A percentile compares a stretch with the other conserved stretches of the same genome.
phyloP scores from a whole-genome alignment of 2,329 filamentous ascomycete species.

The Colletotrichum sp. region DNA sequence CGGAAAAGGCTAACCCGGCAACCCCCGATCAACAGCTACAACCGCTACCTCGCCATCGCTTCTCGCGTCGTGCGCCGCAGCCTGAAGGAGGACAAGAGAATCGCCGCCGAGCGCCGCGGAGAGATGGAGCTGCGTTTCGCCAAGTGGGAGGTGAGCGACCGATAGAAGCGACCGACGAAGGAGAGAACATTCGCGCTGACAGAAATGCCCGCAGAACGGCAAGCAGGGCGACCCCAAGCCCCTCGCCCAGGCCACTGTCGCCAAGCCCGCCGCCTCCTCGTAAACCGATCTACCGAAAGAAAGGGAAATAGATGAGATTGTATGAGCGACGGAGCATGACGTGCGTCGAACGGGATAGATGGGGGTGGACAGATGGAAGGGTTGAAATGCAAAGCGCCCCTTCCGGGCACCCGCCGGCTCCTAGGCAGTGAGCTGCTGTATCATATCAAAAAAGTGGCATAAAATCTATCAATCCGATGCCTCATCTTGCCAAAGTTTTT shows the following conservation, averaged over 20 bases:
- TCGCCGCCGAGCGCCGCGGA: constrained; percentile 87
- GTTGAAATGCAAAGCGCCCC: neutral
- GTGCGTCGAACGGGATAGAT: constrained; percentile 12
- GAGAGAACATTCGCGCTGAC: constrained; percentile 8
- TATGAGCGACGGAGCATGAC: neutral
- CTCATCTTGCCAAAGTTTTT: neutral
- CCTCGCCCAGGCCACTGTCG: constrained; percentile 60
- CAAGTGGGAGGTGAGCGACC: constrained; percentile 86
- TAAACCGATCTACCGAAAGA: constrained; percentile 26
- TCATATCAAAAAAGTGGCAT: constrained; percentile 21
- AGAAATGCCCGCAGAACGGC: constrained; percentile 73
- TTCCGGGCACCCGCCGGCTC: constrained; percentile 16
- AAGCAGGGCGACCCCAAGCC: constrained; percentile 89
- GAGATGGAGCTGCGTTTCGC: constrained; percentile 88
- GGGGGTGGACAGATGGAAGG: neutral
- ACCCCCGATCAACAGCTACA: constrained; percentile 74
- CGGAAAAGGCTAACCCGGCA: constrained; percentile 37
- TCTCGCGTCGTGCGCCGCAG: constrained; percentile 94
- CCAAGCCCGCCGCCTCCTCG: constrained; percentile 44
- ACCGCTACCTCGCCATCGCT: constrained; percentile 97
- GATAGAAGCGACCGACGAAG: neutral
- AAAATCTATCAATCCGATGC: constrained; percentile 17
- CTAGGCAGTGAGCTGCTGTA: constrained; percentile 15
- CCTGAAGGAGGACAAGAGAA: constrained; percentile 92
- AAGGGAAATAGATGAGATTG: neutral